Evolutionary conservation across 345 rosid species (phyloP), one percentile per base, ranked within the genome.

Genomic region (Lenwebbia sp.): DNA sequence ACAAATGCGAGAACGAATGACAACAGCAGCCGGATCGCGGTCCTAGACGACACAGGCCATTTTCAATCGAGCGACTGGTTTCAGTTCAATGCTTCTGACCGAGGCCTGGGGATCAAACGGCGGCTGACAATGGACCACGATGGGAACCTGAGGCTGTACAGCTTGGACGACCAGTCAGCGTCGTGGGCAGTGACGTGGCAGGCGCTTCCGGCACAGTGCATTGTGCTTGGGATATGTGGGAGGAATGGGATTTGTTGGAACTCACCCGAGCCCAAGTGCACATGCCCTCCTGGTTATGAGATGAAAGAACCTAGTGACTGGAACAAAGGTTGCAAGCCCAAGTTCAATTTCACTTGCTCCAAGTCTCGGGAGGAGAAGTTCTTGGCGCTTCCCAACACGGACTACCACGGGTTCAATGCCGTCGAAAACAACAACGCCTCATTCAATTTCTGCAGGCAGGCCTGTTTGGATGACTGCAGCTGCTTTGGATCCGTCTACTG

Each of bases 131-230:
- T 92, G 23, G 92, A 89, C 83, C 85, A 84, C 30, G 94, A 92
- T 26, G 94, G 92, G 22, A 92, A 91, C 30, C 88, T 91, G 14
- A 88, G 94, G 86, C 89, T 90, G 14, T 90, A 91, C 44, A 91
- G 94, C 88, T 84, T 89, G 52, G 83, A 88, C 30, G 52, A 51
- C 12, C 41, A 23, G 53, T 49, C 88, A 3, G 91, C 91, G 13
- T 83, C 19, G 3, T 92, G 94, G 94, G 84, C 52, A 7, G 81
- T 87, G n/a, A 74, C 93, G 14, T 91, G 93, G 91, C 56, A 88
- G 88, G 91, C 92, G 13, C 17, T 89, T 54, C 4, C 1, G 22
- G 74, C 85, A 83, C 87, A 26, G 26, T 90, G 93, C 87, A 44
- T n/a, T 5, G 91, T 89, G 17, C 93, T 90, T 62, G 92, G 94